Evolutionary conservation across 148 eudicot species (phyloP), one percentile per base, ranked within the genome.

Genomic region (Selenicereus undatus): DNA sequence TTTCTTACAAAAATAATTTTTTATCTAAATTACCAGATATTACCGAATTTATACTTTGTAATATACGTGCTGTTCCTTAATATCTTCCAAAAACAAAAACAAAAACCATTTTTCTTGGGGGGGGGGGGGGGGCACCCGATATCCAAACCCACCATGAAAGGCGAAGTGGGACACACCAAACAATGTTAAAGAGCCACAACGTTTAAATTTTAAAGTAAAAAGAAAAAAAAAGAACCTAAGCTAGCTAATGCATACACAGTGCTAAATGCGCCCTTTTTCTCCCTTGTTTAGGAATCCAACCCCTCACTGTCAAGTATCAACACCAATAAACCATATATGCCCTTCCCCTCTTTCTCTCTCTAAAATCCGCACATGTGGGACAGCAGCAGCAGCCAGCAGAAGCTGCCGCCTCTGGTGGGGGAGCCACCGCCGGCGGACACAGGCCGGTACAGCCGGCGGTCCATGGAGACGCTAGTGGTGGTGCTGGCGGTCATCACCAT

Each of bases 401-500:
- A 86, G 48, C 89, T 90, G 72, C 93, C 94, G 50, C 86, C 87
- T 30, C 81, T 86, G 73, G 87, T 77, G 78, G 71, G 82, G 22
- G 89, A 86, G 9, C 90, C 95, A 21, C 87, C 89, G 30, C 71
- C 32, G 51, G 58, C 70, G 66, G 86, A 86, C 80, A 78, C 80
- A 27, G 80, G 75, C 13, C 88, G 83, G 74, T 82, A 93, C 71
- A 85, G 85, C 2, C 84, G 65, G 79, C 85, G 83, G 21, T 94
- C 98, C 0, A 83, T 94, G 5, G 93, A 90, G 88, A 92, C 98
- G 1, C 79, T 94, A 29, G 90, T 94, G 72, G 98, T 91, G 26
- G 97, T 94, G 52, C 45, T 94, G 22, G 98, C 98, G 0, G 98
- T 87, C 78, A 94, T 94, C 76, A 88, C 91, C 0, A 88, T 94